phyloP scores from a whole-genome alignment of 805 yeast genomes.

The Metschnikowia baotianmanensis region DNA sequence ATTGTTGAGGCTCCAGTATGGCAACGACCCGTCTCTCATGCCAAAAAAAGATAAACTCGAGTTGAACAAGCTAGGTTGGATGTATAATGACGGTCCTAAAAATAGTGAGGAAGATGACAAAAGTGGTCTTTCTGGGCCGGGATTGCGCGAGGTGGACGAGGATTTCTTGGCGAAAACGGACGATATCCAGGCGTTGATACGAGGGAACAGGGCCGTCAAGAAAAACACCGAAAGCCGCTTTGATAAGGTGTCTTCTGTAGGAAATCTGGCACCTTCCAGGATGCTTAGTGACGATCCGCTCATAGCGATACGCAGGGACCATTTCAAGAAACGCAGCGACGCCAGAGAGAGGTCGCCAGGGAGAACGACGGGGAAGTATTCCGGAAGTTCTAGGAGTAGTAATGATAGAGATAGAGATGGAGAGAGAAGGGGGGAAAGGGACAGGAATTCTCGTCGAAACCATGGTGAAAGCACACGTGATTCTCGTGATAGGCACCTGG shows the following conservation, averaged over 20 bases:
- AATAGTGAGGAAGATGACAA: conserved; percentile 28
- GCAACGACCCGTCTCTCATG: conserved; percentile 34
- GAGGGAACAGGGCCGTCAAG: conserved; percentile 51
- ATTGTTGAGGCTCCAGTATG: conserved; percentile 46
- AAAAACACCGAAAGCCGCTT: conserved; percentile 21
- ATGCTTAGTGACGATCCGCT: conserved; percentile 48
- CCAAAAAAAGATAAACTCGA: conserved; percentile 34
- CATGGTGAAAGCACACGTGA: no score
- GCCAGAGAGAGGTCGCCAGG: conserved; percentile 4
- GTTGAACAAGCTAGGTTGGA: conserved; percentile 70
- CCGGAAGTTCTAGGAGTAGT: background rate
- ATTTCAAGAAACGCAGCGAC: conserved; percentile 4
- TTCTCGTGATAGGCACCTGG: no score
- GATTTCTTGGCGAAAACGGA: conserved; percentile 31
- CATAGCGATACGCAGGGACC: conserved; percentile 34
- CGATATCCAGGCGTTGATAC: conserved; percentile 49
- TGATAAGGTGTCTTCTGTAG: conserved; percentile 24
- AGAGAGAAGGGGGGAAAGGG: background rate
- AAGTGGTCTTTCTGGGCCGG: no score
- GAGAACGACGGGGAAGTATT: background rate
- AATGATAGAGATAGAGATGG: no score
- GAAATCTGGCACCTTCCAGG: conserved; percentile 21
- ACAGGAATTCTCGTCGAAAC: no score
- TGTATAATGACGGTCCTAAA: conserved; percentile 61
- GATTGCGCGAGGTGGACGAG: conserved; percentile 32